These are phyloP conservation scores for Saccharomyces hybrid DNA, from an alignment of 1,139 yeast species.

Conservation along the genomic window DNA sequence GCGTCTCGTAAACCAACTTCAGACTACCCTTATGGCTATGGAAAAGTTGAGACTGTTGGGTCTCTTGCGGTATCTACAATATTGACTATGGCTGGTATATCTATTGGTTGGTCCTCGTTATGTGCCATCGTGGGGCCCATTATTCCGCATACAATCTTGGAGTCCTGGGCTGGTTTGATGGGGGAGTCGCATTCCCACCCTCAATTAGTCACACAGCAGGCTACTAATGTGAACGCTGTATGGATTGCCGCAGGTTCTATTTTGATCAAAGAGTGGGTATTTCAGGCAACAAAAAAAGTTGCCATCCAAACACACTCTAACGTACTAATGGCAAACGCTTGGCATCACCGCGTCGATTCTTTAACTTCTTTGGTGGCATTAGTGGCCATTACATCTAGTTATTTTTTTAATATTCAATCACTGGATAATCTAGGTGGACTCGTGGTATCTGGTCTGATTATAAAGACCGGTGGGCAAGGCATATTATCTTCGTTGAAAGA, in stretches of 20 bases:
- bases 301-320: slow-evolving; percentile 75
- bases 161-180: slow-evolving; percentile 34
- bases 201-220: slow-evolving; percentile 38
- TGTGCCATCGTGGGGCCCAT: slow-evolving; percentile 62
- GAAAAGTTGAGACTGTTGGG: slow-evolving; percentile 87
- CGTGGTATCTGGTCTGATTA: slow-evolving; percentile 69
- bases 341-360: slow-evolving; percentile 98
- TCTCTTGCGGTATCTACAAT: slow-evolving; percentile 81
- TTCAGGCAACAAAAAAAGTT: slow-evolving; percentile 68
- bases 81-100: slow-evolving; percentile 76
- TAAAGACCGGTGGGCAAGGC: slow-evolving; percentile 78
- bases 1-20: slow-evolving; percentile 59
- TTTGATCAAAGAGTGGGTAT: slow-evolving; percentile 77
- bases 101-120: slow-evolving; percentile 84
- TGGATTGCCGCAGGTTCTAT: slow-evolving; percentile 92
- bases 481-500: slow-evolving; percentile 64
- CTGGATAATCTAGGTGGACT: slow-evolving; percentile 89
- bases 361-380: slow-evolving; percentile 87
- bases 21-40: slow-evolving; percentile 79
- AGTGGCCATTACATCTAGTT: slow-evolving; percentile 79
- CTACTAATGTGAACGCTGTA: slow-evolving; percentile 82
- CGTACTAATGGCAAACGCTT: slow-evolving; percentile 90
- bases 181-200: slow-evolving; percentile 37
- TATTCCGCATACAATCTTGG: slow-evolving; percentile 48
- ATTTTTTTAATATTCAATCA: slow-evolving; percentile 68